phyloP scores from a whole-genome alignment of 2,329 filamentous ascomycete genomes.

The Mycosphaerella sp. region DNA sequence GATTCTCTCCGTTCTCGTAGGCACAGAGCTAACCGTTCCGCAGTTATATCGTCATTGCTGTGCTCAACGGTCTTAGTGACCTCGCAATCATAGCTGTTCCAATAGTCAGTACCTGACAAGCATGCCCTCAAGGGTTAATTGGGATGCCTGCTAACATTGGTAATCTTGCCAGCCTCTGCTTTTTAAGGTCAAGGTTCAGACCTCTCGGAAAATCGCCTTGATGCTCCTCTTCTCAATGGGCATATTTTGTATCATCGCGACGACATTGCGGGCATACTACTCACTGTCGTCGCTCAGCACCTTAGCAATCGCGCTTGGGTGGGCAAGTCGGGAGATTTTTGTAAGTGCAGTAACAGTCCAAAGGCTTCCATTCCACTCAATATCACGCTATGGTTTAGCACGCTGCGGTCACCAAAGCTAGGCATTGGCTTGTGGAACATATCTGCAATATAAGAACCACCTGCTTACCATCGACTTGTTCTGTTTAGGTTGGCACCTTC shows the following conservation, averaged over 20 bases:
- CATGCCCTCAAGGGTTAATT: background rate
- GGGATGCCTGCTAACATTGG: background rate
- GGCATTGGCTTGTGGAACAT: too few relatives aligned
- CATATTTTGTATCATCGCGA: conserved; percentile 43
- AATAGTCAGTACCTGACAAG: conserved; percentile 29
- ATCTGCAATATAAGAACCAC: too few relatives aligned
- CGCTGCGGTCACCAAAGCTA: too few relatives aligned
- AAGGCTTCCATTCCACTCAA: too few relatives aligned
- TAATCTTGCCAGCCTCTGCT: conserved; percentile 40
- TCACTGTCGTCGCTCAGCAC: conserved; percentile 43
- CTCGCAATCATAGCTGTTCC: conserved; percentile 55
- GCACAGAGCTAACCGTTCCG: conserved; percentile 27
- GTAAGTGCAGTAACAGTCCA: conserved; percentile 26
- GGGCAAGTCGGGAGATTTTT: conserved; percentile 51
- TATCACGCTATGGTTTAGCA: too few relatives aligned
- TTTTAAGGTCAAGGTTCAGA: conserved; percentile 44
- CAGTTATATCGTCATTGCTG: conserved; percentile 54
- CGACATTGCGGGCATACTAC: conserved; percentile 46
- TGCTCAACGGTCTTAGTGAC: conserved; percentile 57
- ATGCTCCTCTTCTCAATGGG: conserved; percentile 48
- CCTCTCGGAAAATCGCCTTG: conserved; percentile 51
- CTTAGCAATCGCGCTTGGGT: conserved; percentile 35
- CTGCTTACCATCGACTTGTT: too few relatives aligned
- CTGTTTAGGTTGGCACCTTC: conserved; percentile 37
- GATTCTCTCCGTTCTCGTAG: background rate